Conservation (phyloP, 169 alveolate genomes). For the Plasmodium fragile region DNA sequence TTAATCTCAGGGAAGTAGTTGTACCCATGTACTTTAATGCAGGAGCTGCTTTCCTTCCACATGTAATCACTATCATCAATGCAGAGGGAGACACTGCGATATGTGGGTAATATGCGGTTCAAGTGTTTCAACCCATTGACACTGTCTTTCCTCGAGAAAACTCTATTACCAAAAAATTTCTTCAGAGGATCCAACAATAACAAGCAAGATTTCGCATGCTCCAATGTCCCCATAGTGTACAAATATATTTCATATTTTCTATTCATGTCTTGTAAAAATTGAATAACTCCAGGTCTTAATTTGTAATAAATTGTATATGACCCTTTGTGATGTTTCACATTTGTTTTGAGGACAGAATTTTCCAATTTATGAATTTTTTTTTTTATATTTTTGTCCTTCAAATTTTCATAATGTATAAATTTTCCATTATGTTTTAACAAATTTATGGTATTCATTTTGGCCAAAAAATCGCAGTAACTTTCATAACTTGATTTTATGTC, state of each 20-base stretch:
- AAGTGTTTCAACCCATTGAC: conserved; percentile 46
- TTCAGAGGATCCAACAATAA: conserved; percentile 85
- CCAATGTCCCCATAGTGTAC: conserved; percentile 89
- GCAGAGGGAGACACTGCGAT: conserved; percentile 66
- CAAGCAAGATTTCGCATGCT: conserved; percentile 87
- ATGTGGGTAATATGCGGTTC: conserved; percentile 45
- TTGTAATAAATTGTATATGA: conserved; percentile 79
- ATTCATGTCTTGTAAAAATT: conserved; percentile 79
- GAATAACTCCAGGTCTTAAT: conserved; percentile 89
- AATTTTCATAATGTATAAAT: conserved; percentile 76
- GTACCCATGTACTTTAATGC: conserved; percentile 69
- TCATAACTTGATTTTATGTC: conserved; percentile 75
- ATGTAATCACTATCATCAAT: conserved; percentile 72
- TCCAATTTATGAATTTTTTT: conserved; percentile 74
- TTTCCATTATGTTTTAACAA: conserved; percentile 72
- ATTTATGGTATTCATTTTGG: conserved; percentile 50
- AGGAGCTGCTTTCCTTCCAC: conserved; percentile 57
- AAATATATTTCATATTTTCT: conserved; percentile 83
- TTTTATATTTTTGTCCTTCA: conserved; percentile 29
- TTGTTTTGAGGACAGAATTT: conserved; percentile 73
- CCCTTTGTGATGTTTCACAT: conserved; percentile 77
- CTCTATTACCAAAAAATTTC: conserved; percentile 77
- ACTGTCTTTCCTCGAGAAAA: conserved; percentile 82
- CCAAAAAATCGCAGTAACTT: conserved; percentile 72
- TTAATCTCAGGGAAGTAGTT: conserved; percentile 66